Conservation (phyloP, 2,329 filamentous ascomycete genomes). For the Passalora sequoiae region DNA sequence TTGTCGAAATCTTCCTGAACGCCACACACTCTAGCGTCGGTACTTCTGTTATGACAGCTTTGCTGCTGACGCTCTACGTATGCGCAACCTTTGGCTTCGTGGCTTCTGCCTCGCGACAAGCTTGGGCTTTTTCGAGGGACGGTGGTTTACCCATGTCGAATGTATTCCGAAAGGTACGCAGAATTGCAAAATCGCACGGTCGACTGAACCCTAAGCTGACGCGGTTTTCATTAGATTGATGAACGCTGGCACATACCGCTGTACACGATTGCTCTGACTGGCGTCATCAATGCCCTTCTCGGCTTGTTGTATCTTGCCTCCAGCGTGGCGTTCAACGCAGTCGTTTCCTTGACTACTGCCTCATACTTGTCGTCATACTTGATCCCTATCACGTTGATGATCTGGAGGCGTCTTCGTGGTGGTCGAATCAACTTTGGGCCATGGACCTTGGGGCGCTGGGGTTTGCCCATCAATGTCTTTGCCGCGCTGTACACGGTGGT, state of each 20-base stretch:
- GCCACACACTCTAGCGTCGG: conserved; percentile 33
- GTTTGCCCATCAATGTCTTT: conserved; percentile 37
- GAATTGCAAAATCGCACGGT: conserved; percentile 16
- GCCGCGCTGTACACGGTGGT: too few species aligned
- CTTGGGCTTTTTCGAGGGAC: conserved; percentile 38
- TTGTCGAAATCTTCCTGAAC: conserved; percentile 35
- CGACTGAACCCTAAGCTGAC: too few species aligned
- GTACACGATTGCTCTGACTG: conserved; percentile 25
- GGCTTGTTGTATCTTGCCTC: conserved; percentile 28
- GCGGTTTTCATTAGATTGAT: too few species aligned
- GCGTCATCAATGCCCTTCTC: conserved; percentile 23
- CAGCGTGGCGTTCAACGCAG: conserved; percentile 31
- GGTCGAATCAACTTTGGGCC: too few species aligned
- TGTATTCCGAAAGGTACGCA: conserved; percentile 19
- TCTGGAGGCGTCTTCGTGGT: conserved; percentile 37
- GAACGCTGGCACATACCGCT: too few species aligned
- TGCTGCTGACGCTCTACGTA: conserved; percentile 21
- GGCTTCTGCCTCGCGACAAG: conserved; percentile 26
- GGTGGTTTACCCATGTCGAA: conserved; percentile 24
- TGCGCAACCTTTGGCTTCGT: conserved; percentile 25
- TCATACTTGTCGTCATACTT: conserved; percentile 40
- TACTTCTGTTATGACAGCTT: too few species aligned
- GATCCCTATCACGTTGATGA: conserved; percentile 38
- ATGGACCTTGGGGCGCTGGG: conserved; percentile 39
- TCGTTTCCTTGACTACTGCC: conserved; percentile 38